Evolutionary conservation across 2,329 filamentous ascomycete species (phyloP), one percentile per base, ranked within the genome.

Genomic region (Sclerotinia sclerotiorum): DNA sequence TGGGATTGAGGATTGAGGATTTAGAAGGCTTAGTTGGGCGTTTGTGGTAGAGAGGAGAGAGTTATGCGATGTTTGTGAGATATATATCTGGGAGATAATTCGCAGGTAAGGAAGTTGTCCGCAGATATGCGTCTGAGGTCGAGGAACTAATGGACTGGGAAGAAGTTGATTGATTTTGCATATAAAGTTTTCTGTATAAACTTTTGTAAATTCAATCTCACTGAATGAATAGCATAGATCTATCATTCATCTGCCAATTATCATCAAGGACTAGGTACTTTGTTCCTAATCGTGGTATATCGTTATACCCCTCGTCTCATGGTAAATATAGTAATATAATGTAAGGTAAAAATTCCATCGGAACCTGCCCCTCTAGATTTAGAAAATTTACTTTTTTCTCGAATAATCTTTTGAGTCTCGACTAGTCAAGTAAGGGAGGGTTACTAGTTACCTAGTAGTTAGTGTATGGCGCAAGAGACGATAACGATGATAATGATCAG

Each of bases 381-480:
- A 35, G 7, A 11, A 7, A 49, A 49, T 10, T n/a, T 49, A 8
- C 7, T 21, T 55, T 55, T 3, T n/a, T 35, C 29, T 55, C 52
- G 52, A 55, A 55, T 55, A 15, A 55, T 35, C 19, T 55, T 55
- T 8, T 35, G 35, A 35, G 35, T 35, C 35, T 48, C 5, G 44
- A 48, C 44, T 48, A 13, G 8, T 10, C 39, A 39, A 11, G 35
- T 39, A 13, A 39, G 35, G 35, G 35, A 35, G 32, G 6, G 32
- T 35, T 5, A 35, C 4, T 4, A 35, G 32, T n/a, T 35, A 10
- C 7, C 8, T 35, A 32, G 2, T 3, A 13, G 35, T n/a, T 55
- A 57, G 54, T 57, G 54, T 39, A 62, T 62, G 60, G 60, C 60
- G 60, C 29, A 8, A 24, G 21, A 17, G 54, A 10, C 7, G 44